These are phyloP conservation scores for Alternaria brassicae DNA, from an alignment of 2,329 filamentous ascomycete genomes.

Conservation along the genomic window DNA sequence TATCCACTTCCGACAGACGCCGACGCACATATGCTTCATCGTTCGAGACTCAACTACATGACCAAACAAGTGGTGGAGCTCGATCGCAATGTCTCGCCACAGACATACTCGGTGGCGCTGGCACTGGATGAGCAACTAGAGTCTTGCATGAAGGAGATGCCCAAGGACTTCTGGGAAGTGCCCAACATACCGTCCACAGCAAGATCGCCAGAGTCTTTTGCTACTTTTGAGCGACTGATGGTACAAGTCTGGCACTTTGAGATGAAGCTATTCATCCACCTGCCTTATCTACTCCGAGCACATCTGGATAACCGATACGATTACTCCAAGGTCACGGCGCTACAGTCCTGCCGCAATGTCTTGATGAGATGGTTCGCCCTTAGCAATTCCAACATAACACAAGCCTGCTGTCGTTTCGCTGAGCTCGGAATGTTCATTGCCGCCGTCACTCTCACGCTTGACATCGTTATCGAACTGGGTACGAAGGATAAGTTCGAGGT, in stretches of 20 bases:
- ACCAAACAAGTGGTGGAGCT: slow-evolving; percentile 38
- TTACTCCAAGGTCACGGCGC: slow-evolving; percentile 44
- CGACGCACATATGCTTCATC: slow-evolving; percentile 31
- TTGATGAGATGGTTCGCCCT: slow-evolving; percentile 49
- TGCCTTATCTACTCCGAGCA: slow-evolving; percentile 45
- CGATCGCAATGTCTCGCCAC: slow-evolving; percentile 39
- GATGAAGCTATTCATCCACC: slow-evolving; percentile 46
- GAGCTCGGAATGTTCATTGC: slow-evolving; percentile 48
- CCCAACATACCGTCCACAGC: slow-evolving; percentile 46
- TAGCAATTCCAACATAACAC: slow-evolving; percentile 44
- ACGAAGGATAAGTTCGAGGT: slow-evolving; percentile 45
- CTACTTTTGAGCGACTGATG: slow-evolving; percentile 39
- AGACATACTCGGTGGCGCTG: slow-evolving; percentile 43
- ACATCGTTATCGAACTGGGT: slow-evolving; percentile 47
- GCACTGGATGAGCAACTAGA: slow-evolving; percentile 45
- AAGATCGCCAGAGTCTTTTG: slow-evolving; percentile 37
- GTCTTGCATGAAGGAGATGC: slow-evolving; percentile 36
- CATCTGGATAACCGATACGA: slow-evolving; percentile 43
- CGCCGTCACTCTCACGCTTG: slow-evolving; percentile 44
- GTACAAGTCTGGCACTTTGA: slow-evolving; percentile 49
- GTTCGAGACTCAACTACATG: slow-evolving; percentile 32
- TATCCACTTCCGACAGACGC: slow-evolving; percentile 35
- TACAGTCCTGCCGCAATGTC: slow-evolving; percentile 46
- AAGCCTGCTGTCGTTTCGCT: slow-evolving; percentile 44
- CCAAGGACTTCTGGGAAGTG: slow-evolving; percentile 48